phyloP scores from a whole-genome alignment of 768 basidiomycete species.

The Pisolithus tinctorius region DNA sequence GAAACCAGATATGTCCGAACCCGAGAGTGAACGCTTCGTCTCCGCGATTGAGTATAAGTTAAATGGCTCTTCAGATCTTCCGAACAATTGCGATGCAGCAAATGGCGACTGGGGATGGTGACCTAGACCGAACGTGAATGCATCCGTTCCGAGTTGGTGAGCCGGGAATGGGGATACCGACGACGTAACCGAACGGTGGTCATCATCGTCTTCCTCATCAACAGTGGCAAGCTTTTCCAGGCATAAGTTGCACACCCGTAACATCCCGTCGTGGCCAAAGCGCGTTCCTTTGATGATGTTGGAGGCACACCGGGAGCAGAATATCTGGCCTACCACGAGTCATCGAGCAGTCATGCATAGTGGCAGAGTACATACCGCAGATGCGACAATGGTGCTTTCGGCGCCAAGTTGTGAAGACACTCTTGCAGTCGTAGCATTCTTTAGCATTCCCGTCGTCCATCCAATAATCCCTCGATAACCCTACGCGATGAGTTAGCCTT shows the following conservation, averaged over 20 bases:
- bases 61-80: constrained; percentile 70
- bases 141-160: constrained; percentile 61
- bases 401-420: constrained; percentile 89
- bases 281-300: constrained; percentile 92
- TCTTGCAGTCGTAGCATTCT: constrained; percentile 95
- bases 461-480: constrained; percentile 94
- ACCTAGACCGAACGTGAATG: constrained; percentile 30
- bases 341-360: background rate
- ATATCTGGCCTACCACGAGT: constrained; percentile 75
- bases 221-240: constrained; percentile 86
- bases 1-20: constrained; percentile 49
- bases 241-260: constrained; percentile 93
- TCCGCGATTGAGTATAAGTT: constrained; percentile 80
- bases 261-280: constrained; percentile 89
- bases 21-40: constrained; percentile 49
- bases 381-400: constrained; percentile 97
- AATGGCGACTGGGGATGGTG: constrained; percentile 79
- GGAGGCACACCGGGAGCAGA: constrained; percentile 94
- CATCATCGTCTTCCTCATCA: constrained; percentile 87
- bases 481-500: constrained; percentile 29
- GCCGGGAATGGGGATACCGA: constrained; percentile 68
- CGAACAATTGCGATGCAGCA: constrained; percentile 78
- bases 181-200: constrained; percentile 74
- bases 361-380: constrained; percentile 55
- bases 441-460: constrained; percentile 97